These are phyloP conservation scores for Aphanomyces astaci DNA, from an alignment of 352 stramenopile genomes.

Conservation along the genomic window DNA sequence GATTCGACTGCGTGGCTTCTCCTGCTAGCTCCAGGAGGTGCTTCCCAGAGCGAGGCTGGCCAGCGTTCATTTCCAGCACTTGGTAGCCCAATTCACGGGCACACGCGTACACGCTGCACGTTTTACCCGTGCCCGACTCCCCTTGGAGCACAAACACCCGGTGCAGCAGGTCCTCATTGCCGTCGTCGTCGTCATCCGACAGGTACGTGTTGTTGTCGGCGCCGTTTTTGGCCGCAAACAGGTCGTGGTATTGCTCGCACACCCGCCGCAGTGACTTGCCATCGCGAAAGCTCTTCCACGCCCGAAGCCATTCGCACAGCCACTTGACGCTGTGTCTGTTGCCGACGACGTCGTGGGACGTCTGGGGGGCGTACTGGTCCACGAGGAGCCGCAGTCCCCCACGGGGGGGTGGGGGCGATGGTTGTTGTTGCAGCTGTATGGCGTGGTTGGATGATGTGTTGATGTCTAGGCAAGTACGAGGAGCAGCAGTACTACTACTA, in stretches of 20 bases:
- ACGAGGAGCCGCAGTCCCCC: constrained; percentile 29
- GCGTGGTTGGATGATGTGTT: too few relatives aligned
- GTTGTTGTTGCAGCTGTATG: too few relatives aligned
- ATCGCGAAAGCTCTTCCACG: constrained; percentile 55
- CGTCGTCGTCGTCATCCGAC: constrained; percentile 42
- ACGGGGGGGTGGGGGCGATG: neutral
- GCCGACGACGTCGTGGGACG: constrained; percentile 50
- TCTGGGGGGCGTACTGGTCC: constrained; percentile 54
- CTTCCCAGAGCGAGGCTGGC: constrained; percentile 60
- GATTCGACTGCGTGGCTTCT: constrained; percentile 77
- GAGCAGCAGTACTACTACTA: too few relatives aligned
- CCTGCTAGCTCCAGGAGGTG: constrained; percentile 63
- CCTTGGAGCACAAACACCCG: constrained; percentile 69
- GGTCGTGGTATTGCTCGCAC: constrained; percentile 40
- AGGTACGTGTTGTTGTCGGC: constrained; percentile 26
- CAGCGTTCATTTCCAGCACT: constrained; percentile 81
- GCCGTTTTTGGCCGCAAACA: constrained; percentile 59
- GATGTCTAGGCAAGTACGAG: too few relatives aligned
- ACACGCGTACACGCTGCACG: constrained; percentile 67
- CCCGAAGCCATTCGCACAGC: constrained; percentile 61
- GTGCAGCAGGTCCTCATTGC: constrained; percentile 43
- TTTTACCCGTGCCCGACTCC: constrained; percentile 64
- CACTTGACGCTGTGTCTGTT: constrained; percentile 54
- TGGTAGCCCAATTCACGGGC: constrained; percentile 72
- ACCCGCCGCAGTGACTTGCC: constrained; percentile 38